phyloP scores from a whole-genome alignment of 768 basidiomycete species.

The Leccinum obscurum region DNA sequence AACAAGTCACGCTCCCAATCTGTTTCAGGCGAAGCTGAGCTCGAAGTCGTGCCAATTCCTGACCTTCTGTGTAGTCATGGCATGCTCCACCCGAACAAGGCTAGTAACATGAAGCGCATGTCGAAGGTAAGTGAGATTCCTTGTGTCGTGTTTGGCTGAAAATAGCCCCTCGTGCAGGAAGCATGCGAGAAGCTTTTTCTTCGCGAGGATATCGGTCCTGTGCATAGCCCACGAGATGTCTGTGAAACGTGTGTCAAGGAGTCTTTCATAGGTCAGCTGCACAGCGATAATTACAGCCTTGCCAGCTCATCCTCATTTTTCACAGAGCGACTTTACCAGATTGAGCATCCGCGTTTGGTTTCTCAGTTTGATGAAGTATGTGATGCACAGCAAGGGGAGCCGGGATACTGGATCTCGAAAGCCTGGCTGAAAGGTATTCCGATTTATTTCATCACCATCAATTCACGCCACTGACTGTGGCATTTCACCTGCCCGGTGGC shows the following conservation, averaged over 20 bases:
- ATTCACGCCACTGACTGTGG: slow-evolving; percentile 10
- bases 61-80: slow-evolving; percentile 67
- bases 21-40: slow-evolving; percentile 17
- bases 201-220: slow-evolving; percentile 50
- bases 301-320: slow-evolving; percentile 3
- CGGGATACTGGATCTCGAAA: slow-evolving; percentile 75
- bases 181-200: slow-evolving; percentile 28
- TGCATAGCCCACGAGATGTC: slow-evolving; percentile 49
- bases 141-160: background rate
- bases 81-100: slow-evolving; percentile 58
- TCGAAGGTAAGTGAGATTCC: slow-evolving; percentile 41
- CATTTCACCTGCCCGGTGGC: slow-evolving; percentile 10
- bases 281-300: background rate
- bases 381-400: slow-evolving; percentile 41
- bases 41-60: slow-evolving; percentile 31
- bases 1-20: slow-evolving; percentile 21
- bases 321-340: slow-evolving; percentile 67
- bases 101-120: slow-evolving; percentile 67
- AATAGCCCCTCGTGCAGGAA: slow-evolving; percentile 12
- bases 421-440: slow-evolving; percentile 70
- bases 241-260: slow-evolving; percentile 60
- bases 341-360: slow-evolving; percentile 65
- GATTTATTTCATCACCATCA: slow-evolving; percentile 10
- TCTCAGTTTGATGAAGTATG: slow-evolving; percentile 56
- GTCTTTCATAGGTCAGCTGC: slow-evolving; percentile 54